These are phyloP conservation scores for Scleroderma citrinum DNA, from an alignment of 768 basidiomycete genomes.

Conservation along the genomic window DNA sequence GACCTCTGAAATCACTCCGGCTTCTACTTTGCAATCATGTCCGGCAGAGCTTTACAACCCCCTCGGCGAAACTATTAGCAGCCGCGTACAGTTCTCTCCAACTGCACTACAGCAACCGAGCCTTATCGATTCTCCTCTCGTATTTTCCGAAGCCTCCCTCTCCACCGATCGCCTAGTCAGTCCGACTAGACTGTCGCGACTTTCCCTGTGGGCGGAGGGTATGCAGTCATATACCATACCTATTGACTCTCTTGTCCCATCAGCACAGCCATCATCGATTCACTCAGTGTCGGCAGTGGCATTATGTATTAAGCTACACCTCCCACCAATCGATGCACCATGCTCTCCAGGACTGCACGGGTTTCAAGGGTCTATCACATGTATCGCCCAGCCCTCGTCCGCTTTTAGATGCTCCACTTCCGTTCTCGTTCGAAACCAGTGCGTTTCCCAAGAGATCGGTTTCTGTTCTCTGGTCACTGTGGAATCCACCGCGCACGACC, in stretches of 20 bases:
- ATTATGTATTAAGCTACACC: slow-evolving; percentile 51
- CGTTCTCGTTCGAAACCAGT: slow-evolving; percentile 46
- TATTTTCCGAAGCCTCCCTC: slow-evolving; percentile 22
- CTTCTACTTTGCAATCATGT: slow-evolving; percentile 20
- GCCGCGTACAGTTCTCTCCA: slow-evolving; percentile 19
- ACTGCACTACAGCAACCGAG: slow-evolving; percentile 15
- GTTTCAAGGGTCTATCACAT: slow-evolving; percentile 51
- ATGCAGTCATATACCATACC: slow-evolving; percentile 60
- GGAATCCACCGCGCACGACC: slow-evolving; percentile 40
- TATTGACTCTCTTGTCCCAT: slow-evolving; percentile 46
- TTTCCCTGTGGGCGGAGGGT: slow-evolving; percentile 61
- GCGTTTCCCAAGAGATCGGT: slow-evolving; percentile 48
- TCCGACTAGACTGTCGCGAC: slow-evolving; percentile 30
- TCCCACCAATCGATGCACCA: slow-evolving; percentile 49
- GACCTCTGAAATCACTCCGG: slow-evolving; percentile 19
- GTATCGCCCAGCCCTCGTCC: slow-evolving; percentile 48
- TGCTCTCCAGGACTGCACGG: slow-evolving; percentile 57
- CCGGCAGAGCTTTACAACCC: slow-evolving; percentile 22
- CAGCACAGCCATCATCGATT: slow-evolving; percentile 31
- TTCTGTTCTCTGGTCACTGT: slow-evolving; percentile 33
- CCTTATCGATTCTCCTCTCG: slow-evolving; percentile 26
- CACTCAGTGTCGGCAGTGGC: slow-evolving; percentile 37
- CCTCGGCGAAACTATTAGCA: slow-evolving; percentile 14
- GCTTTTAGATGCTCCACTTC: slow-evolving; percentile 60
- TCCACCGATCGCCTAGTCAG: slow-evolving; percentile 28